phyloP scores from a whole-genome alignment of 1,284 basidiomycete genomes.

The Prillingera fragicola region DNA sequence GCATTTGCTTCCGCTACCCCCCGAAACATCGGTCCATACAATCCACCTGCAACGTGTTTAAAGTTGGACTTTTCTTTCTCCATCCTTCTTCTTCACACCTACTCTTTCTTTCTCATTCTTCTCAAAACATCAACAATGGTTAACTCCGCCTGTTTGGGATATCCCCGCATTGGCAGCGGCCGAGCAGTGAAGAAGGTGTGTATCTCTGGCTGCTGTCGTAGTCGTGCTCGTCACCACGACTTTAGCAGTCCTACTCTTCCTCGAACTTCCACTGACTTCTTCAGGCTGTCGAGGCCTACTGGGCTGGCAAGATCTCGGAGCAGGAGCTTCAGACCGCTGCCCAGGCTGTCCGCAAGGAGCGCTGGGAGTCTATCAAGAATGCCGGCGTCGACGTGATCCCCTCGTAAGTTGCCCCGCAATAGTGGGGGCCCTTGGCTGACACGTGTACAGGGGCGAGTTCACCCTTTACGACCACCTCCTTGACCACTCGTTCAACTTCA shows the following conservation, averaged over 20 bases:
- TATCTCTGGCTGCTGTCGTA: not conserved
- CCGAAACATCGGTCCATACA: too few relatives aligned
- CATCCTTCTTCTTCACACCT: constrained; percentile 4
- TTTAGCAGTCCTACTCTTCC: constrained; percentile 1
- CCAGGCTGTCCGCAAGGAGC: constrained; percentile 81
- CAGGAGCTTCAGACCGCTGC: constrained; percentile 86
- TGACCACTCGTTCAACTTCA: constrained; percentile 94
- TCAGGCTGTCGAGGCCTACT: constrained; percentile 89
- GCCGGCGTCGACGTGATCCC: constrained; percentile 88
- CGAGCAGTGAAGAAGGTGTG: constrained; percentile 89
- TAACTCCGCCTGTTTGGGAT: constrained; percentile 83
- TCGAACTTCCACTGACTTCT: not conserved
- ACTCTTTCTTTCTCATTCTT: constrained; percentile 1
- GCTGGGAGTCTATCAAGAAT: constrained; percentile 83
- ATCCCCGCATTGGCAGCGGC: constrained; percentile 91
- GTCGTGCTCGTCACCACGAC: not conserved
- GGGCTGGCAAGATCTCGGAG: constrained; percentile 85
- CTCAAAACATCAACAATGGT: constrained; percentile 37
- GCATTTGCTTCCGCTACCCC: too few relatives aligned
- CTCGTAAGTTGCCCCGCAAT: constrained; percentile 57
- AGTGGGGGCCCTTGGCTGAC: not conserved
- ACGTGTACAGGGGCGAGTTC: constrained; percentile 76
- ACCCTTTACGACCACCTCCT: constrained; percentile 98
- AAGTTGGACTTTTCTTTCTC: constrained; percentile 1
- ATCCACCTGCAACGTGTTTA: too few relatives aligned